Percentiles rank a stretch among this genome's conserved stretches.
Evolutionary conservation across 768 basidiomycete species (phyloP).

Genomic region (Suillus cothurnatus): DNA sequence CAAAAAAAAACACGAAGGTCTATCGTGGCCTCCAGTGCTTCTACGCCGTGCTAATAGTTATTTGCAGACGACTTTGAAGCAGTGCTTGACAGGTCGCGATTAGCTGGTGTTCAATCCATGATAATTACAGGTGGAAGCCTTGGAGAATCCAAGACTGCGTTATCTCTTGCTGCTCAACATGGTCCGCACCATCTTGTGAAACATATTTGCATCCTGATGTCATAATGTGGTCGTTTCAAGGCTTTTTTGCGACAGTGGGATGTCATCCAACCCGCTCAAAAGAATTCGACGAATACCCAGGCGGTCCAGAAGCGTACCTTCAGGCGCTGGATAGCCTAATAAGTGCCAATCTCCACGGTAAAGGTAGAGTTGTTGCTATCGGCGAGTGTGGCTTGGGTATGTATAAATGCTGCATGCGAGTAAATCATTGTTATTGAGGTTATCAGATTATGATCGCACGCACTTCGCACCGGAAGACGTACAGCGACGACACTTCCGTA

Average conservation of each 20-base stretch:
- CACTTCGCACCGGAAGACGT: constrained; percentile 61
- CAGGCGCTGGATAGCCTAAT: constrained; percentile 58
- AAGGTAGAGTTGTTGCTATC: constrained; percentile 66
- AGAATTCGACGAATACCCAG: constrained; percentile 62
- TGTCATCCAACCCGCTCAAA: constrained; percentile 77
- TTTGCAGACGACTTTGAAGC: constrained; percentile 60
- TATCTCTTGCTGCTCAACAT: constrained; percentile 60
- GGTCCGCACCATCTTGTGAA: constrained; percentile 36
- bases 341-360: constrained; percentile 46
- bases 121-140: constrained; percentile 79
- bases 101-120: constrained; percentile 67
- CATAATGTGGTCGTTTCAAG: constrained; percentile 33
- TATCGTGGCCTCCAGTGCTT: constrained; percentile 8
- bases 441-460: constrained; percentile 73
- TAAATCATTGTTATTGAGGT: background rate
- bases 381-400: constrained; percentile 82
- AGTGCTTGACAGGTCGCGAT: constrained; percentile 56
- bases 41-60: background rate
- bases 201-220: background rate
- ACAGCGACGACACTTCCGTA: constrained; percentile 68
- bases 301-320: constrained; percentile 64
- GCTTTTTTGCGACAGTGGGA: constrained; percentile 72
- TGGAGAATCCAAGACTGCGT: constrained; percentile 58
- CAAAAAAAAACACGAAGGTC: constrained; percentile 52
- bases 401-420: background rate